Evolutionary conservation across 176 grass and related monocot genomes (phyloP), one percentile per base, ranked within the genome.

Genomic region (Hsuehochloa calcarea): DNA sequence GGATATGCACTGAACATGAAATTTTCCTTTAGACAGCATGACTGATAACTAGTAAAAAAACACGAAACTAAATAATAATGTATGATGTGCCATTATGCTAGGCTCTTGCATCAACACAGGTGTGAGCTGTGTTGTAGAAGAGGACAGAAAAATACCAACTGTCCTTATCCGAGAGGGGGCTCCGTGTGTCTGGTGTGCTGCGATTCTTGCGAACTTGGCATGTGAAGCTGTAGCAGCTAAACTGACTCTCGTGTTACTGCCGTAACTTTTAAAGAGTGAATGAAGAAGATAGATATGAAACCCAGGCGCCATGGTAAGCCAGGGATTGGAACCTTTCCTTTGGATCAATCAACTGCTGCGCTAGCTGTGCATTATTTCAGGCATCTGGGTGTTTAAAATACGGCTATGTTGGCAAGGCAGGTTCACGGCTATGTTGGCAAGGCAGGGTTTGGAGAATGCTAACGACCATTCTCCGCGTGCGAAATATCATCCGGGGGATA

Each of bases 121-220:
- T 9, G 79, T 77, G 66, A 70, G 69, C 68, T 62, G 2, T 12
- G 80, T 13, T 47, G 87, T 67, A n/a, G 23, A 84, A 80, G 68
- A 74, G 61, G 88, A 78, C 88, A 75, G 70, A 3, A 23, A 22
- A 81, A 22, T 45, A 68, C 14, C 26, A 59, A 68, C 38, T 37
- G 64, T 72, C 67, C 65, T 72, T 22, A 46, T 35, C 59, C 3
- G 6, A 10, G 65, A 17, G 1, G 12, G 79, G 82, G 66, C 74
- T 83, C 79, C 88, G 86, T 26, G 29, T 78, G 84, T 87, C 74
- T 70, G 47, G 47, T 45, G 16, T 87, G 88, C 75, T 25, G 84
- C 11, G 27, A 35, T 13, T 71, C 73, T 37, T 27, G 58, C 84
- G 47, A 83, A 58, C 59, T 78, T 19, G 47, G 10, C 84, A 86